These are phyloP conservation scores for Coffea eugenioides DNA, from an alignment of 257 asterid species.

Conservation along the genomic window DNA sequence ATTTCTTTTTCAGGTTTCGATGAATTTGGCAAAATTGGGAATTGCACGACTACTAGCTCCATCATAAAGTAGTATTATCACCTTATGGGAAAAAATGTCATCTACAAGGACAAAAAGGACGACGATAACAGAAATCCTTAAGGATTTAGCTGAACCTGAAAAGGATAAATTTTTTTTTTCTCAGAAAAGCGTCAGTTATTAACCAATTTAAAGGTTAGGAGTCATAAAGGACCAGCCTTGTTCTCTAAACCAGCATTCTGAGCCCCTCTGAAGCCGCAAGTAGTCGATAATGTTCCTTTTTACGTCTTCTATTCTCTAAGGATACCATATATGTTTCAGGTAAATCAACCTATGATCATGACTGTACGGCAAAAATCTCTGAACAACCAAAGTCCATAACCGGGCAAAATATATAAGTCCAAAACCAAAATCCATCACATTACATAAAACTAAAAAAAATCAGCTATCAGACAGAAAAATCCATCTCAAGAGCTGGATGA, in stretches of 20 bases:
- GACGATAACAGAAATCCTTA: neutral
- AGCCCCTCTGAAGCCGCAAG: neutral
- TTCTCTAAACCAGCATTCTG: neutral
- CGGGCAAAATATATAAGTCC: neutral
- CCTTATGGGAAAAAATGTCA: neutral
- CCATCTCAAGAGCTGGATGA: neutral
- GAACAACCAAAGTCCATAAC: neutral
- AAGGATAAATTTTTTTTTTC: neutral
- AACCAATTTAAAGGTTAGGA: neutral
- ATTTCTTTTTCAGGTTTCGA: neutral
- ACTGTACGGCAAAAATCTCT: neutral
- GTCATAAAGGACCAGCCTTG: neutral
- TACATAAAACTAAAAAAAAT: neutral
- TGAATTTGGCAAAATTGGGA: neutral
- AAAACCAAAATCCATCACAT: conserved; percentile 14
- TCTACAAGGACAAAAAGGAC: neutral
- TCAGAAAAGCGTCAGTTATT: neutral
- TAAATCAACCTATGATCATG: neutral
- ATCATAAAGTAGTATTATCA: neutral
- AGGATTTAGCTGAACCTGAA: neutral
- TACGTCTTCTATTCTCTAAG: neutral
- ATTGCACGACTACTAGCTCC: neutral
- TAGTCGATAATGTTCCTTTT: neutral
- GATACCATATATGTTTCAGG: neutral
- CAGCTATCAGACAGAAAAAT: neutral